Percentiles rank a stretch among this genome's conserved stretches.
phyloP scores from a whole-genome alignment of 2,329 filamentous ascomycete species.

The Claviceps sorghi region DNA sequence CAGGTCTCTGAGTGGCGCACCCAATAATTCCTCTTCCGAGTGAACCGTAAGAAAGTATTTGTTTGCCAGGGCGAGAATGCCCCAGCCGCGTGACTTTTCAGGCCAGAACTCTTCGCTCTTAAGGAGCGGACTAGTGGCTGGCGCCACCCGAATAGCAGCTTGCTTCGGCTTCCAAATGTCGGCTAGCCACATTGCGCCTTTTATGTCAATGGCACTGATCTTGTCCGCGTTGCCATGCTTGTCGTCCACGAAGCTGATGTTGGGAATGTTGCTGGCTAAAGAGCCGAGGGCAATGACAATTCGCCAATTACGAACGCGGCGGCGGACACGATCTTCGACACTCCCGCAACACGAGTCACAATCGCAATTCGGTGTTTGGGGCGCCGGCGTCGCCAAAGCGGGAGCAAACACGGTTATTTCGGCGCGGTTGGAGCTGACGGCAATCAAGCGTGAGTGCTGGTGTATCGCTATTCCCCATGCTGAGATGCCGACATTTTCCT shows the following conservation, averaged over 20 bases:
- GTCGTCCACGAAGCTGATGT: conserved; percentile 35
- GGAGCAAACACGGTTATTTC: conserved; percentile 40
- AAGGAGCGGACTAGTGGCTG: conserved; percentile 6
- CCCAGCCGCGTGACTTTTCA: conserved; percentile 28
- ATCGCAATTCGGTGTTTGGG: conserved; percentile 1
- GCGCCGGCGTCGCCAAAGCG: conserved; percentile 16
- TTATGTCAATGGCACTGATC: conserved; percentile 36
- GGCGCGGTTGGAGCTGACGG: conserved; percentile 62
- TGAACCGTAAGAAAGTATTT: conserved; percentile 26
- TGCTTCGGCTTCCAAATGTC: conserved; percentile 33
- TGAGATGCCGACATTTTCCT: conserved; percentile 58
- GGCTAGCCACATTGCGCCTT: conserved; percentile 32
- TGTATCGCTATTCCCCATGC: conserved; percentile 88
- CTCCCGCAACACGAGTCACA: conserved; percentile 4
- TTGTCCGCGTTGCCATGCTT: conserved; percentile 31
- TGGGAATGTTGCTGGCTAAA: conserved; percentile 34
- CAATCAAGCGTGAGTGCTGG: conserved; percentile 65
- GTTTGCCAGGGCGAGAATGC: conserved; percentile 30
- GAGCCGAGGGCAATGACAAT: conserved; percentile 30
- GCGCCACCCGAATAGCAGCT: conserved; percentile 14
- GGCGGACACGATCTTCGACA: conserved; percentile 21
- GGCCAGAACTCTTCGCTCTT: conserved; percentile 18
- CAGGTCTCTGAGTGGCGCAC: conserved; percentile 11
- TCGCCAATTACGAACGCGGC: conserved; percentile 33
- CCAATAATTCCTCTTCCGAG: conserved; percentile 20